Evolutionary conservation across 108 stramenopile genomes (phyloP), one percentile per base, ranked within the genome.

Genomic region (Nannochloropsis oceanica): DNA sequence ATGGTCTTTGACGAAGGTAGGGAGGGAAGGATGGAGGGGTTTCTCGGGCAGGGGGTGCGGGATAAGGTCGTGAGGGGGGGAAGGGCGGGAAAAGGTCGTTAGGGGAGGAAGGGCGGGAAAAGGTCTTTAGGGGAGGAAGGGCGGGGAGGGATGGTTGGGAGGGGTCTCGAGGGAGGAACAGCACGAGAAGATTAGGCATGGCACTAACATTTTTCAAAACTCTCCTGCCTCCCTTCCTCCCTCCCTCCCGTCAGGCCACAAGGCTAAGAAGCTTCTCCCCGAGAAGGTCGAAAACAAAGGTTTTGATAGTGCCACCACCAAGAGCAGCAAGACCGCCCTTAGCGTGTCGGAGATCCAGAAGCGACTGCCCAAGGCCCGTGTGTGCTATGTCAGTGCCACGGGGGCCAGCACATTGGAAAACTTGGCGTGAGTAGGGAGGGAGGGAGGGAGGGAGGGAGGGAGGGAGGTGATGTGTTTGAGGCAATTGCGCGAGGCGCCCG

Each of bases 221-320:
- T 73, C 7, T n/a, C 59, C n/a, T 73, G 5, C 59, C 8, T 73
- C 59, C 59, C 59, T 73, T 7, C 59, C n/a, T 73, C 59, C n/a
- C n/a, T 73, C 59, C 59, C n/a, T 93, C 81, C 93, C 93, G 81
- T 92, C 93, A 86, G 91, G 91, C 11, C 93, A 94, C 89, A 93
- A 93, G 87, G 93, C 94, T n/a, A 93, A 93, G 87, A 93, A 94
- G 80, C 84, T 93, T 79, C 83, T 84, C 46, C 44, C 90, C 79
- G 90, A 92, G 79, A 84, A 81, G 26, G 84, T 84, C 27, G 80
- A 89, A 80, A 92, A 92, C 43, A 91, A 87, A 27, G 92, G 92
- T 18, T 91, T 91, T 22, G 90, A 91, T 79, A 82, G 90, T 89
- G 44, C 5, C 22, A 73, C 18, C 7, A 0, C 18, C 18, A 73